A percentile compares a stretch with the other conserved stretches of the same genome.
Evolutionary conservation across 2,329 filamentous ascomycete genomes (phyloP).

Genomic region (Aspergillus ochraceus): DNA sequence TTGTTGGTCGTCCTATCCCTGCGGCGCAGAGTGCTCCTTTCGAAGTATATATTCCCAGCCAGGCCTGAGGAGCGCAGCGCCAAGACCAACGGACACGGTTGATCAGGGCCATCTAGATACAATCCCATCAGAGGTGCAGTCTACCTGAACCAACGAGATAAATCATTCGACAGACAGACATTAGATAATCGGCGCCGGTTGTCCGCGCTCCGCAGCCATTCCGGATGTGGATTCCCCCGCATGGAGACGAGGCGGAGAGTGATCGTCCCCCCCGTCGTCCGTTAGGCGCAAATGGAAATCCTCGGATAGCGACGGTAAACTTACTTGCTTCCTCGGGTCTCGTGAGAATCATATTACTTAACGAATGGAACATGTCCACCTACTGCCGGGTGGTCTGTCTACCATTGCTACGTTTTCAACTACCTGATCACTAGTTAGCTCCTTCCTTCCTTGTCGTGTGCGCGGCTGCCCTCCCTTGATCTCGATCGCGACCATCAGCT

Average conservation of each 20-base stretch:
- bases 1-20: too few species aligned
- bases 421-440: not conserved
- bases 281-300: not conserved
- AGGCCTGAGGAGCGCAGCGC: too few species aligned
- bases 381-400: not conserved
- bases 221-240: conserved; percentile 17
- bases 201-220: conserved; percentile 13
- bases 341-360: not conserved
- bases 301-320: not conserved
- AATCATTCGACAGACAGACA: not conserved
- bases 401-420: not conserved
- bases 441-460: not conserved
- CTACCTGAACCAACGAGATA: too few species aligned
- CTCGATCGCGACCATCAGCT: not conserved
- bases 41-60: too few species aligned
- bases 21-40: too few species aligned
- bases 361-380: not conserved
- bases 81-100: not conserved
- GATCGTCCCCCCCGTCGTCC: not conserved
- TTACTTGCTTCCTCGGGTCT: not conserved
- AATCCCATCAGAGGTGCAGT: too few species aligned
- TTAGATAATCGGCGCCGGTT: conserved; percentile 6
- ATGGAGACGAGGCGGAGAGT: conserved; percentile 14
- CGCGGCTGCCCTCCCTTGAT: not conserved
- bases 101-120: not conserved